Evolutionary conservation across 2,329 filamentous ascomycete species (phyloP).

Genomic region (Macroventuria anomochaeta): DNA sequence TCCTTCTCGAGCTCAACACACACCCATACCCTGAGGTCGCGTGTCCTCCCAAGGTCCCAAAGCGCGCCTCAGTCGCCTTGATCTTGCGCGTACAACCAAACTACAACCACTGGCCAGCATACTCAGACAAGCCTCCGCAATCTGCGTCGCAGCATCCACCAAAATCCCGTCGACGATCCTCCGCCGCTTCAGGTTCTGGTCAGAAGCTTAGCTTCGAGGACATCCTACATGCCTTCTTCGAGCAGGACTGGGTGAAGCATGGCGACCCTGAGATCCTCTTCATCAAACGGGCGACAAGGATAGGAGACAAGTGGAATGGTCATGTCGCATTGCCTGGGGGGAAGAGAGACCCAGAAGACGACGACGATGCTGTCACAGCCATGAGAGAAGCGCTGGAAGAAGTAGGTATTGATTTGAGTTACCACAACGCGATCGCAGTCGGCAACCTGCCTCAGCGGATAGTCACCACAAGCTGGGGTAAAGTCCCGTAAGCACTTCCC

Average conservation of each 20-base stretch:
- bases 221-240: conserved; percentile 65
- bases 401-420: conserved; percentile 66
- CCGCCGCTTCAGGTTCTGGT: conserved; percentile 28
- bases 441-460: conserved; percentile 71
- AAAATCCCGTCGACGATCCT: conserved; percentile 36
- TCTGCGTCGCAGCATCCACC: conserved; percentile 21
- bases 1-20: conserved; percentile 52
- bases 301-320: conserved; percentile 72
- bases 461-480: conserved; percentile 71
- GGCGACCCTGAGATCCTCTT: conserved; percentile 73
- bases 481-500: conserved; percentile 60
- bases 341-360: conserved; percentile 69
- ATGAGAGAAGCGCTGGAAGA: conserved; percentile 71
- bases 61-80: conserved; percentile 70
- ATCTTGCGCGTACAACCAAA: conserved; percentile 68
- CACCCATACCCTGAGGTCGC: conserved; percentile 58
- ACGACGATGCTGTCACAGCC: conserved; percentile 66
- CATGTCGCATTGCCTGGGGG: conserved; percentile 74
- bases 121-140: conserved; percentile 26
- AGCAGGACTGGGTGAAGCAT: conserved; percentile 68
- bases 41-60: conserved; percentile 59
- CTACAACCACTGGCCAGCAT: conserved; percentile 60
- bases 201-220: conserved; percentile 46
- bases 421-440: conserved; percentile 54
- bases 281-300: conserved; percentile 70